Evolutionary conservation across 495 filamentous ascomycete genomes (phyloP).

Genomic region (Neurospora pannonica): DNA sequence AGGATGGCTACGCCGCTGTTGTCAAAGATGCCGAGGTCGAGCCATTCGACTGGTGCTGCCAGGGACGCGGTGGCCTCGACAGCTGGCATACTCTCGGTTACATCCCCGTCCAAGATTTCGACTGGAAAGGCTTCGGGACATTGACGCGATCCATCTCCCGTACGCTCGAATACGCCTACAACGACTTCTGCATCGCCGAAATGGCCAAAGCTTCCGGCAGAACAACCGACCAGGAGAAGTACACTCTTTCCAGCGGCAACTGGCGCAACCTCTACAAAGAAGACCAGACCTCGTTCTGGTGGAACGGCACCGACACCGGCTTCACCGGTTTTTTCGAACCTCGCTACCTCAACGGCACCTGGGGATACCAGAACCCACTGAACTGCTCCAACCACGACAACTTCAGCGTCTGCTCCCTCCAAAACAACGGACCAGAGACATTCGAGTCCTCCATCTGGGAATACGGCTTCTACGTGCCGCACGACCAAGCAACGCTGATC

Average conservation of each 20-base stretch:
- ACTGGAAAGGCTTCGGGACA: slow-evolving; percentile 56
- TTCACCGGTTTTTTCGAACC: slow-evolving; percentile 65
- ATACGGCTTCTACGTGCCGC: slow-evolving; percentile 57
- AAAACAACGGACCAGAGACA: slow-evolving; percentile 53
- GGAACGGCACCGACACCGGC: slow-evolving; percentile 49
- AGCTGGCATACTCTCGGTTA: slow-evolving; percentile 62
- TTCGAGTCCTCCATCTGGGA: slow-evolving; percentile 67
- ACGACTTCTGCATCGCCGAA: slow-evolving; percentile 64
- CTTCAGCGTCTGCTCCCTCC: slow-evolving; percentile 49
- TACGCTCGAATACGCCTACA: slow-evolving; percentile 69
- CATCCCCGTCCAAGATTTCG: slow-evolving; percentile 60
- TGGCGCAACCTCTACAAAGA: slow-evolving; percentile 62
- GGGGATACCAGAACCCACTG: slow-evolving; percentile 61
- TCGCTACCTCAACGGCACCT: slow-evolving; percentile 54
- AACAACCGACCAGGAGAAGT: slow-evolving; percentile 48
- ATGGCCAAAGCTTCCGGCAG: slow-evolving; percentile 50
- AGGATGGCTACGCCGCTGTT: slow-evolving; percentile 61
- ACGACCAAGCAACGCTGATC: slow-evolving; percentile 58
- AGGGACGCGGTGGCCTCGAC: slow-evolving; percentile 59
- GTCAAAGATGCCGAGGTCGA: slow-evolving; percentile 70
- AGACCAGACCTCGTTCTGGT: slow-evolving; percentile 48
- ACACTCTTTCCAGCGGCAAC: slow-evolving; percentile 49
- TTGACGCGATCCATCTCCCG: slow-evolving; percentile 63
- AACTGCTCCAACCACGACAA: slow-evolving; percentile 50
- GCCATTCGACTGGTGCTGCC: slow-evolving; percentile 58